These are phyloP conservation scores for Cornus kousa DNA, from an alignment of 148 eudicot genomes.

Conservation along the genomic window DNA sequence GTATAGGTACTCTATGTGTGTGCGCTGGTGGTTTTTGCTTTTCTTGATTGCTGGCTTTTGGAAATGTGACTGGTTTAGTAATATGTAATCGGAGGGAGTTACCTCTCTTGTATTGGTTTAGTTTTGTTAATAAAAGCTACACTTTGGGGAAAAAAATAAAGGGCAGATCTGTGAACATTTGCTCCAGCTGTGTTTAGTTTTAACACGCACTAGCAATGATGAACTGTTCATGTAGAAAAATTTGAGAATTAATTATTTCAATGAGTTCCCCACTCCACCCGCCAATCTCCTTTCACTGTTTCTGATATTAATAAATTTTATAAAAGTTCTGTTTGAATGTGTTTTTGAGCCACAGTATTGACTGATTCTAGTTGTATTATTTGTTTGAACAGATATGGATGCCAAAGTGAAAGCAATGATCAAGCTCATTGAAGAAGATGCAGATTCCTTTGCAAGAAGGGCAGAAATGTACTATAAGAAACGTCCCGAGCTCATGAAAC, in stretches of 20 bases:
- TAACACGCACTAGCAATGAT: background rate
- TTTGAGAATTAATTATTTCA: background rate
- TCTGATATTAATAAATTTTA: background rate
- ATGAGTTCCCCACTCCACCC: background rate
- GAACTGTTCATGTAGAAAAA: background rate
- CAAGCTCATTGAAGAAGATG: slow-evolving; percentile 98
- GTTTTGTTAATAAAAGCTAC: too few species aligned
- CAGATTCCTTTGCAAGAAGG: slow-evolving; percentile 97
- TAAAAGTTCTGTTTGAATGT: background rate
- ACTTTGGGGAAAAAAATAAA: too few species aligned
- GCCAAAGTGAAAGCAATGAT: slow-evolving; percentile 92
- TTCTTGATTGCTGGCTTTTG: too few species aligned
- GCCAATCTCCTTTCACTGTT: background rate
- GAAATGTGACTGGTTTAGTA: too few species aligned
- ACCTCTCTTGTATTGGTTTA: too few species aligned
- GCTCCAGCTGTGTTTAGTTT: background rate
- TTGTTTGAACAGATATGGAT: slow-evolving; percentile 69
- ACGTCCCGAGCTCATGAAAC: slow-evolving; percentile 94
- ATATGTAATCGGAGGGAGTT: too few species aligned
- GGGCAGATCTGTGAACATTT: background rate
- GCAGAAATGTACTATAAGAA: slow-evolving; percentile 99
- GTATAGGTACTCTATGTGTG: too few species aligned
- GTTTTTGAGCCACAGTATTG: slow-evolving; percentile 1
- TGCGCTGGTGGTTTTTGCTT: too few species aligned
- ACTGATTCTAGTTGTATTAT: background rate